phyloP scores from a whole-genome alignment of 345 rosid species.

The Crucihimalaya himalaica region DNA sequence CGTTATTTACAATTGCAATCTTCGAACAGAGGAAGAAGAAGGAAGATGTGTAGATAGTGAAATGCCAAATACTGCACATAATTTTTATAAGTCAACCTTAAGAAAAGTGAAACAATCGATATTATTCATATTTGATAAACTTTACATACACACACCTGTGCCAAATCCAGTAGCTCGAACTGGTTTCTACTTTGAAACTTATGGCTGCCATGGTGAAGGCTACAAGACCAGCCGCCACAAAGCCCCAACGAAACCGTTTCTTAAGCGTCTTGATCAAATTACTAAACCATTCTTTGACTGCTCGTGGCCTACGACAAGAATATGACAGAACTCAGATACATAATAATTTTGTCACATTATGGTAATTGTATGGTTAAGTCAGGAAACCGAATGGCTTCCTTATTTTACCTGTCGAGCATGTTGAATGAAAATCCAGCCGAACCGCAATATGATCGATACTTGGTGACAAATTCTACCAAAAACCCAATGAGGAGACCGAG shows the following conservation, averaged over 20 bases:
- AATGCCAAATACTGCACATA: constrained; percentile 79
- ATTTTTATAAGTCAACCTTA: constrained; percentile 16
- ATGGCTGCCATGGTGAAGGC: constrained; percentile 72
- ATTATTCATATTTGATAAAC: constrained; percentile 9
- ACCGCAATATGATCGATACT: constrained; percentile 57
- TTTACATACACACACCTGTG: constrained; percentile 61
- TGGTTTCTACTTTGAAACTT: constrained; percentile 80
- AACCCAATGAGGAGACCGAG: constrained; percentile 76
- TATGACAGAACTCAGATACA: constrained; percentile 2
- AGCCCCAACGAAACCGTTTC: constrained; percentile 73
- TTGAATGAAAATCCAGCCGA: constrained; percentile 49
- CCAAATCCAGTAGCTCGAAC: constrained; percentile 97
- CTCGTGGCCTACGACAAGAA: constrained; percentile 49
- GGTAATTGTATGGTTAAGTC: neutral
- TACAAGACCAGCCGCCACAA: constrained; percentile 59
- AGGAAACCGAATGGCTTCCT: constrained; percentile 23
- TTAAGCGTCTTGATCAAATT: constrained; percentile 57
- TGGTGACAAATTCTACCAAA: constrained; percentile 70
- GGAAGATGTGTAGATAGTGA: constrained; percentile 75
- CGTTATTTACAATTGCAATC: constrained; percentile 45
- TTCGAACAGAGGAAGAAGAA: constrained; percentile 96
- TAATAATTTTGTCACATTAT: neutral
- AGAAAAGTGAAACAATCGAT: constrained; percentile 13
- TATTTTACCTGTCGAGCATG: constrained; percentile 53
- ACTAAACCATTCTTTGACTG: constrained; percentile 49